Base-by-base conservation (phyloP, 2,329 filamentous ascomycete species). In the Colletotrichum ledebouriae region DNA sequence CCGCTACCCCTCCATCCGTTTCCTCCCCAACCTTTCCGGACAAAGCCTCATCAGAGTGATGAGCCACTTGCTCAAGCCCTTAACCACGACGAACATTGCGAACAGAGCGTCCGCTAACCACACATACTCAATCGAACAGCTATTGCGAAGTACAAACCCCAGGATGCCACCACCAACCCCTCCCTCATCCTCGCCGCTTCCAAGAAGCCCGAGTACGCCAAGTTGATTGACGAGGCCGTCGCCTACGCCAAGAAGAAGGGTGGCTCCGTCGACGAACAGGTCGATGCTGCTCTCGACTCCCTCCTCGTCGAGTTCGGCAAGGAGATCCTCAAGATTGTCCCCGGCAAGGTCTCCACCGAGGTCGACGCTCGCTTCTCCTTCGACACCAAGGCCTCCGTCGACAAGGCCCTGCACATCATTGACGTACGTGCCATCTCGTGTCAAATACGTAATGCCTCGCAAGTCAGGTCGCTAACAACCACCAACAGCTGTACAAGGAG, bases 151-250 rank as follows among this genome's bases (percentile, higher is more conserved):
- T 99, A 99, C 91, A 97, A 97, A 90, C 96, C 96, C 73, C 94
- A 99, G 88, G 96, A 99, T 93, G 96, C 96, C 79, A 99, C 96
- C 82, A 99, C 96, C 86, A 99, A 99, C 90, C 96, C 96, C 70
- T 98, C 96, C 72, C 89, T 99, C 81, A 98, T 99, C 84, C 92
- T 99, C 80, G 95, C 94, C 75, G 96, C 96, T 73, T 94, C 96
- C 80, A 98, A 99, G 89, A 98, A 98, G 90, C 79, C 93, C 80
- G 94, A 98, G 84, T 98, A 98, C 83, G 94, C 93, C 78, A 91
- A 91, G 82, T 86, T 98, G 79, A 97, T 98, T 76, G 94, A 98
- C 78, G 84, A 86, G 65, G 94, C 95, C 75, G 87, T 98, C 75
- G 87, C 86, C 73, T 94, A 94, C 83, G 95, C 93, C 84, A 98